A percentile compares a stretch with the other conserved stretches of the same genome.
Evolutionary conservation across 2,329 filamentous ascomycete genomes (phyloP).

Genomic region (Fusarium sp.): DNA sequence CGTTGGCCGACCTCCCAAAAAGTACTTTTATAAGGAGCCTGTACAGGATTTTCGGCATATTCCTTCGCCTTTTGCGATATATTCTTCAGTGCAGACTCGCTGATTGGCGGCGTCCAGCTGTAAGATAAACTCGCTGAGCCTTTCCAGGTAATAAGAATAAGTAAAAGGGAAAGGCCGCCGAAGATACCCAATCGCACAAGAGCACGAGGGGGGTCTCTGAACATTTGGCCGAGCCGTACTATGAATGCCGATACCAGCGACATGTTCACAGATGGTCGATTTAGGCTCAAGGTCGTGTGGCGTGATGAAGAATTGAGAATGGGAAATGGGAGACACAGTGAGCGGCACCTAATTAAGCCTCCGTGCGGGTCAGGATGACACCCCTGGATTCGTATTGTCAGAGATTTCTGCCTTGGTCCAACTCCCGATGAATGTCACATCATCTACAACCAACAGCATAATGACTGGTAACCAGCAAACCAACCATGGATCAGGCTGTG

Average conservation of each 20-base stretch:
- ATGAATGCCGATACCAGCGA: background rate
- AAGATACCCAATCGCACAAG: background rate
- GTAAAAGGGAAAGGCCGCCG: background rate
- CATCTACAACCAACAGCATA: background rate
- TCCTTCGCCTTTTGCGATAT: background rate
- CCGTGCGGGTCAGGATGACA: background rate
- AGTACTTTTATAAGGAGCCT: conserved; percentile 39
- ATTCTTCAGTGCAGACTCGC: background rate
- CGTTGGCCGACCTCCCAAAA: conserved; percentile 46
- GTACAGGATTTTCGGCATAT: conserved; percentile 36
- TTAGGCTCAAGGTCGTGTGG: background rate
- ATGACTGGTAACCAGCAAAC: background rate
- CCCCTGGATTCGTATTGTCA: background rate
- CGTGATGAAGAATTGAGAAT: background rate
- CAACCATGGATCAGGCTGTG: background rate
- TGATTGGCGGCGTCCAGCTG: background rate
- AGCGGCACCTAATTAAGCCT: background rate
- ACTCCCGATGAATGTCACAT: background rate
- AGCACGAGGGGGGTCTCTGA: background rate
- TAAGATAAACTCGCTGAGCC: background rate
- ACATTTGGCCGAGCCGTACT: background rate
- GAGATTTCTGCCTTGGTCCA: background rate
- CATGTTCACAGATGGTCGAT: background rate
- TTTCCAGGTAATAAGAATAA: background rate
- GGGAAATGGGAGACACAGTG: background rate